These are phyloP conservation scores for Talaromyces ruber DNA, from an alignment of 495 filamentous ascomycete species.

Conservation along the genomic window DNA sequence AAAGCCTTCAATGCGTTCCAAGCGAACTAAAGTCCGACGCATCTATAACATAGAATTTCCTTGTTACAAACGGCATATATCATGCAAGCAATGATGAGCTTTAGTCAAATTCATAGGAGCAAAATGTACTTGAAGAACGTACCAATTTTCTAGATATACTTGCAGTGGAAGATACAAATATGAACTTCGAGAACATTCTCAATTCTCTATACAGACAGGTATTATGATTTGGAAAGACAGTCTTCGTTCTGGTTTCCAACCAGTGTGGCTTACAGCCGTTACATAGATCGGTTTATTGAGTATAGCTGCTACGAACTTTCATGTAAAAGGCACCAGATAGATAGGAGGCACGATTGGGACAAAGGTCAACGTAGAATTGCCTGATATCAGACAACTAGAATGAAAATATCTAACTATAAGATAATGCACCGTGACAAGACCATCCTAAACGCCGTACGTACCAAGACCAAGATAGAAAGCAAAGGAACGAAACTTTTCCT, in stretches of 20 bases:
- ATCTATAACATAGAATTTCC: not conserved
- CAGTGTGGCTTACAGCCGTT: not conserved
- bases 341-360: not conserved
- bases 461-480: not conserved
- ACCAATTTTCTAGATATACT: not conserved
- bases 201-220: not conserved
- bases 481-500: not conserved
- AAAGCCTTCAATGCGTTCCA: constrained; percentile 89
- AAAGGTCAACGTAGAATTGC: not conserved
- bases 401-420: not conserved
- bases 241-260: not conserved
- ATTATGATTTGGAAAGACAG: not conserved
- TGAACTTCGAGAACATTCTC: not conserved
- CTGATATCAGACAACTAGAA: not conserved
- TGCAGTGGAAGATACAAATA: not conserved
- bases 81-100: not conserved
- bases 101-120: not conserved
- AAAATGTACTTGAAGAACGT: not conserved
- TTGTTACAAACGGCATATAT: not conserved
- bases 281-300: not conserved
- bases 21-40: constrained; percentile 18
- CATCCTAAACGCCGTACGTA: constrained; percentile 3
- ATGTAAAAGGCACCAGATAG: no score
- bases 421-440: not conserved
- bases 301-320: not conserved